A percentile compares a stretch with the other conserved stretches of the same genome.
These are phyloP conservation scores for Jamesozyma gamospora DNA, from an alignment of 805 yeast species.

Conservation along the genomic window DNA sequence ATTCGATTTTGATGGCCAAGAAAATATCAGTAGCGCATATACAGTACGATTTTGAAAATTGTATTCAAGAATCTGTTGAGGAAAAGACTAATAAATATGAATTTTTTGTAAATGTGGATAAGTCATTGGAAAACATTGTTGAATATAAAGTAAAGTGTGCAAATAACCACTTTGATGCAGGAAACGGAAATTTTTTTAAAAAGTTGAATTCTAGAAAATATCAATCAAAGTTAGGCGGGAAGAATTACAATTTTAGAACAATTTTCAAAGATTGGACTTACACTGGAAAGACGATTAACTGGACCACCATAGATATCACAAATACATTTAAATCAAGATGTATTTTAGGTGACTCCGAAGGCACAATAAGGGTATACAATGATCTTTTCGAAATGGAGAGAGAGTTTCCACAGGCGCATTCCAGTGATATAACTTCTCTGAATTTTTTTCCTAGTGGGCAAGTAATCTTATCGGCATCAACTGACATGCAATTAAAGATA, in stretches of 20 bases:
- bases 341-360: slow-evolving; percentile 30
- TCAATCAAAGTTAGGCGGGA: slow-evolving; percentile 9
- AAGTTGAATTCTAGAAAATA: slow-evolving; percentile 6
- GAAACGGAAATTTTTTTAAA: slow-evolving; percentile 7
- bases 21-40: slow-evolving; percentile 19
- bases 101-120: slow-evolving; percentile 32
- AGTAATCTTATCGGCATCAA: slow-evolving; percentile 50
- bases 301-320: slow-evolving; percentile 31
- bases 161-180: slow-evolving; percentile 12
- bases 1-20: slow-evolving; percentile 1
- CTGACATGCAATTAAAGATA: slow-evolving; percentile 48
- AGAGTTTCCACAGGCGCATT: slow-evolving; percentile 38
- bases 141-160: slow-evolving; percentile 26
- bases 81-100: slow-evolving; percentile 16
- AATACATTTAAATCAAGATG: slow-evolving; percentile 19
- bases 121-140: slow-evolving; percentile 13
- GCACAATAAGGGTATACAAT: slow-evolving; percentile 24
- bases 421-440: slow-evolving; percentile 34
- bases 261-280: slow-evolving; percentile 1
- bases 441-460: slow-evolving; percentile 54
- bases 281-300: slow-evolving; percentile 3
- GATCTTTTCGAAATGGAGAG: slow-evolving; percentile 7
- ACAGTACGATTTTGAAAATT: slow-evolving; percentile 39
- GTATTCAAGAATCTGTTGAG: slow-evolving; percentile 32
- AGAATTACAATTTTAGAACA: slow-evolving; percentile 8